Conservation (phyloP, 805 yeast genomes). For the Candida parachauliodes region DNA sequence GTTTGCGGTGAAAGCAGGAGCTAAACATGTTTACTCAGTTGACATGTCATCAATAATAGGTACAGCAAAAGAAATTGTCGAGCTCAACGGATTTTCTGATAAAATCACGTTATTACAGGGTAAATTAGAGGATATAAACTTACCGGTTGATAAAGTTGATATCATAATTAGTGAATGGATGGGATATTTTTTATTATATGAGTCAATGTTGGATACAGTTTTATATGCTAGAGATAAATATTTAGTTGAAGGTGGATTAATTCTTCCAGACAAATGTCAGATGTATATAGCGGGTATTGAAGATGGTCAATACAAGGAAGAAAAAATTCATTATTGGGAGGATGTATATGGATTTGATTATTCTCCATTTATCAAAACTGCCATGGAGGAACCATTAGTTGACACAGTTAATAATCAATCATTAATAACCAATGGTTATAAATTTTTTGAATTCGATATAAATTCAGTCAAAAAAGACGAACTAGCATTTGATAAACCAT, state of each 20-base stretch:
- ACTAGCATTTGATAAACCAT: slow-evolving; percentile 69
- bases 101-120: slow-evolving; percentile 88
- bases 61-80: slow-evolving; percentile 89
- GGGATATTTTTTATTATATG: slow-evolving; percentile 96
- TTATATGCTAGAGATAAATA: slow-evolving; percentile 90
- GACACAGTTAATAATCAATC: slow-evolving; percentile 82
- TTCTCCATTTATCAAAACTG: slow-evolving; percentile 80
- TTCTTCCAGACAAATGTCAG: slow-evolving; percentile 90
- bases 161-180: slow-evolving; percentile 98
- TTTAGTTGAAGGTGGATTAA: slow-evolving; percentile 76
- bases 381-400: slow-evolving; percentile 91
- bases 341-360: slow-evolving; percentile 97
- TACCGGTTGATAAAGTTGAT: slow-evolving; percentile 88
- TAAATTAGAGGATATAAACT: slow-evolving; percentile 84
- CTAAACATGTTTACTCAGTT: slow-evolving; percentile 94
- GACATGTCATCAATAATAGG: slow-evolving; percentile 96
- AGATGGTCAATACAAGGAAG: slow-evolving; percentile 87
- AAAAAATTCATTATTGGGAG: slow-evolving; percentile 92
- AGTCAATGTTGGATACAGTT: slow-evolving; percentile 97
- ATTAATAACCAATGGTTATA: slow-evolving; percentile 68
- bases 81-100: slow-evolving; percentile 77
- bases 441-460: slow-evolving; percentile 79
- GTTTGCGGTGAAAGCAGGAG: slow-evolving; percentile 99
- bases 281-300: slow-evolving; percentile 90
- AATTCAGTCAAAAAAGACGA: slow-evolving; percentile 84